Base-by-base conservation (phyloP, 306 rosid genomes). In the Corylus heterophylla region DNA sequence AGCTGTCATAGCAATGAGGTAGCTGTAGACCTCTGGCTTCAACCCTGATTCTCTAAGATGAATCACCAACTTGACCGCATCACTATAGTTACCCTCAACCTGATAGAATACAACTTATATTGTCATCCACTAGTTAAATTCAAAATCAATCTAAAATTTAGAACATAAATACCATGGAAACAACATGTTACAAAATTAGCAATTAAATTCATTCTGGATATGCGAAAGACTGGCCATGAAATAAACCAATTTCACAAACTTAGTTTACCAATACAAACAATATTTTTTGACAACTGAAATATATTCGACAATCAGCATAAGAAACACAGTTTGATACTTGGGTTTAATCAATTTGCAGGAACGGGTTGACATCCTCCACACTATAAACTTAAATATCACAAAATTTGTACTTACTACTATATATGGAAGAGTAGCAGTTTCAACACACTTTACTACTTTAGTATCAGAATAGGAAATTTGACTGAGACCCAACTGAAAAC, bases 1-100 rank as follows among this genome's bases (percentile, higher is more conserved):
- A 47, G 97, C 97, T 51, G 98, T 91, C 99, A 95, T 91, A 50
- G 98, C 99, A 69, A 91, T 84, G 63, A 95, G 97, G 80, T 91
- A 93, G 85, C 98, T 90, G 82, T 95, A 93, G 27, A 88, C 87
- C 91, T 95, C 99, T 48, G 99, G 97, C 87, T 82, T 90, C 88
- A 95, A 73, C 62, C 99, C 94, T 69, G 98, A 90, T 84, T 91
- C 97, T 85, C 94, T 91, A 22, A 90, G 80, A 7, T 83, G 89
- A 71, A 91, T 86, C 72, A 95, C 97, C 87, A 90, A 82, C 81
- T 86, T 91, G 83, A 89, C 89, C 35, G 99, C 93, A 4, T 88
- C 87, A 80, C 74, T 80, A 48, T 90, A 95, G 78, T 92, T 88
- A 45, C 97, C 98, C 44, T 89, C 97, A 83, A 82, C 87, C 99